A percentile compares a stretch with the other conserved stretches of the same genome.
These are phyloP conservation scores for Botrytis elliptica DNA, from an alignment of 2,329 filamentous ascomycete genomes.

Conservation along the genomic window DNA sequence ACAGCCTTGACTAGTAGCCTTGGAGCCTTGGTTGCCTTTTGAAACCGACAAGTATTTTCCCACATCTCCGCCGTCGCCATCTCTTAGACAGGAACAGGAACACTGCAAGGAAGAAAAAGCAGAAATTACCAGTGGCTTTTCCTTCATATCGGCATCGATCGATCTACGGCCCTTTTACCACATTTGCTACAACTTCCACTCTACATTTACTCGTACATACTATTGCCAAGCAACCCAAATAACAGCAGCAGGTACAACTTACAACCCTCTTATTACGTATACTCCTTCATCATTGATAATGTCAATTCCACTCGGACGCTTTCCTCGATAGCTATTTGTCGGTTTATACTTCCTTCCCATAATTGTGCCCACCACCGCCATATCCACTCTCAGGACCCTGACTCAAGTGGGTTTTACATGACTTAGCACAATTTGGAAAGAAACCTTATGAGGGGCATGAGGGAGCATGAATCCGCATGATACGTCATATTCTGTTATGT, in stretches of 20 bases:
- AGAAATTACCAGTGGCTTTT: background rate
- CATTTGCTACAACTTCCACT: background rate
- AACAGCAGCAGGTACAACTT: background rate
- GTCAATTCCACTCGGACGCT: background rate
- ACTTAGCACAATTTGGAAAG: background rate
- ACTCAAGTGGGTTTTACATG: conserved; percentile 4
- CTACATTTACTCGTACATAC: background rate
- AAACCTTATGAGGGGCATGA: background rate
- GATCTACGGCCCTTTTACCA: background rate
- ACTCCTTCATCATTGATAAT: conserved; percentile 11
- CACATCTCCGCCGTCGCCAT: background rate
- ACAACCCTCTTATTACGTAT: background rate
- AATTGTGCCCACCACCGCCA: background rate
- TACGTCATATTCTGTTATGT: background rate
- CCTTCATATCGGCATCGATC: background rate
- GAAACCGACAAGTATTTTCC: background rate
- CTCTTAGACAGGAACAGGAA: background rate
- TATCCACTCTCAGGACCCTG: background rate
- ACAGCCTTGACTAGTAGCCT: background rate
- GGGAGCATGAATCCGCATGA: background rate
- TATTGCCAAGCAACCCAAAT: background rate
- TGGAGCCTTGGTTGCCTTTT: background rate
- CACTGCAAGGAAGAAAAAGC: background rate
- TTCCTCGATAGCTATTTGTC: background rate
- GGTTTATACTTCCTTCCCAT: background rate